Conservation (phyloP, 2,329 filamentous ascomycete genomes). For the Colletotrichum spinosum region DNA sequence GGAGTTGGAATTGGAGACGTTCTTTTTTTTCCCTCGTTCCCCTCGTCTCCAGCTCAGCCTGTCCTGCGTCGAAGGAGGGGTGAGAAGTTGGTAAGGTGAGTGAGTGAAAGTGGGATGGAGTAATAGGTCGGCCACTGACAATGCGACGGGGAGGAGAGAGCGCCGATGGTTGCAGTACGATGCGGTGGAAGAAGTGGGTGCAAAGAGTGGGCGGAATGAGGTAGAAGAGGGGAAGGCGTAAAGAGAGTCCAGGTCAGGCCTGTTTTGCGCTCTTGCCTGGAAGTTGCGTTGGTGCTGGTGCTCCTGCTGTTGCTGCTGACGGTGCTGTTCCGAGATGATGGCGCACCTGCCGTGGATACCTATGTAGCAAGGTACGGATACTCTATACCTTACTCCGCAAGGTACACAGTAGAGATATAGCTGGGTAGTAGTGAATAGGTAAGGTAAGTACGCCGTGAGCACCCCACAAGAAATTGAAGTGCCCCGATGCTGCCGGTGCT, state of each 20-base stretch:
- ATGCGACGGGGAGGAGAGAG: slow-evolving; percentile 19
- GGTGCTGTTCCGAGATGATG: not conserved
- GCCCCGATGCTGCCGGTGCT: too few species aligned
- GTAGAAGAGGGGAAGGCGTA: slow-evolving; percentile 34
- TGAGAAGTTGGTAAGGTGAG: slow-evolving; percentile 22
- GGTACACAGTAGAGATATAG: too few species aligned
- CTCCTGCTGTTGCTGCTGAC: not conserved
- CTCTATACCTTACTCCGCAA: too few species aligned
- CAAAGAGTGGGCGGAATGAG: slow-evolving; percentile 18
- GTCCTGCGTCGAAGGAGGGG: slow-evolving; percentile 5
- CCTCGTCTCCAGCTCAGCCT: too few species aligned
- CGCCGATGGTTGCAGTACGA: slow-evolving; percentile 15
- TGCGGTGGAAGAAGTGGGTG: slow-evolving; percentile 23
- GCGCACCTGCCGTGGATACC: too few species aligned
- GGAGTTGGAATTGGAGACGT: slow-evolving; percentile 37
- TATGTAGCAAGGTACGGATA: too few species aligned
- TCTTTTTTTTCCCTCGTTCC: slow-evolving; percentile 18
- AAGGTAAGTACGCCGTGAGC: too few species aligned
- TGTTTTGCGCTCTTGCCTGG: slow-evolving; percentile 4
- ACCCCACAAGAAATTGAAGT: too few species aligned
- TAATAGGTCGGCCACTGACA: slow-evolving; percentile 18
- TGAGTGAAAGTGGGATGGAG: slow-evolving; percentile 22
- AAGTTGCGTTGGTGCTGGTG: slow-evolving; percentile 4
- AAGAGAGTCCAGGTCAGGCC: slow-evolving; percentile 32
- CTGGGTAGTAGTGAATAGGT: too few species aligned